Percentiles rank a stretch among this genome's conserved stretches.
phyloP scores from a whole-genome alignment of 768 basidiomycete genomes.

The Termitomyces bulborhizus region DNA sequence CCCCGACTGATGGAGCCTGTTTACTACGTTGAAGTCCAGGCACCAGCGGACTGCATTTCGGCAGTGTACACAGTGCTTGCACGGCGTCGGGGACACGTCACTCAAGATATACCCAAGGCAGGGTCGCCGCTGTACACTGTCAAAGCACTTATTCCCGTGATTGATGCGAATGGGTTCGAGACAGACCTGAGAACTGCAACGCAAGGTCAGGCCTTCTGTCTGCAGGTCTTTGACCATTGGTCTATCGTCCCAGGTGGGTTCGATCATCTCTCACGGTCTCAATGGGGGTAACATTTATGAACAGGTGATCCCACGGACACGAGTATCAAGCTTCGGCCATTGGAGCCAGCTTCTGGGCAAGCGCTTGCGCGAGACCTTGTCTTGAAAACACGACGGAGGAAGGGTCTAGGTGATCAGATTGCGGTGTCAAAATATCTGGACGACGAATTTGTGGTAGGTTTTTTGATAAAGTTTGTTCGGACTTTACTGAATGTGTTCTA shows the following conservation, averaged over 20 bases:
- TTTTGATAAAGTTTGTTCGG: neutral
- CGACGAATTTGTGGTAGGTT: constrained; percentile 88
- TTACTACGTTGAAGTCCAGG: constrained; percentile 99
- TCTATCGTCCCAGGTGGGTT: constrained; percentile 89
- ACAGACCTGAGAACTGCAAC: constrained; percentile 96
- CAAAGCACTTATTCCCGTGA: constrained; percentile 96
- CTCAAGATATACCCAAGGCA: constrained; percentile 95
- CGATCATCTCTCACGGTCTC: constrained; percentile 18
- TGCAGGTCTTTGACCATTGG: constrained; percentile 99
- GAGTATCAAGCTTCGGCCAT: constrained; percentile 89
- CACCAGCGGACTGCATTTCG: constrained; percentile 97
- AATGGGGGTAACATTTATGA: constrained; percentile 11
- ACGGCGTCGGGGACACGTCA: constrained; percentile 98
- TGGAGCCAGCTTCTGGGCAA: constrained; percentile 97
- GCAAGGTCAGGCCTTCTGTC: constrained; percentile 98
- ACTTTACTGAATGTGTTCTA: constrained; percentile 23
- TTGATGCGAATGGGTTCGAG: constrained; percentile 98
- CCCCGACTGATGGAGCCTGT: constrained; percentile 96
- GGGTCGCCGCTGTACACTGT: constrained; percentile 98
- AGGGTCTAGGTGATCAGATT: constrained; percentile 95
- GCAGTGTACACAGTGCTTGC: constrained; percentile 98
- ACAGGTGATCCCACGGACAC: constrained; percentile 97
- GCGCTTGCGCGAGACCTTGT: constrained; percentile 92
- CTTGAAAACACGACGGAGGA: constrained; percentile 91
- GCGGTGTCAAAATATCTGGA: constrained; percentile 97